Evolutionary conservation across 179 eudicot species (phyloP).

Genomic region (Pouteria campechiana): DNA sequence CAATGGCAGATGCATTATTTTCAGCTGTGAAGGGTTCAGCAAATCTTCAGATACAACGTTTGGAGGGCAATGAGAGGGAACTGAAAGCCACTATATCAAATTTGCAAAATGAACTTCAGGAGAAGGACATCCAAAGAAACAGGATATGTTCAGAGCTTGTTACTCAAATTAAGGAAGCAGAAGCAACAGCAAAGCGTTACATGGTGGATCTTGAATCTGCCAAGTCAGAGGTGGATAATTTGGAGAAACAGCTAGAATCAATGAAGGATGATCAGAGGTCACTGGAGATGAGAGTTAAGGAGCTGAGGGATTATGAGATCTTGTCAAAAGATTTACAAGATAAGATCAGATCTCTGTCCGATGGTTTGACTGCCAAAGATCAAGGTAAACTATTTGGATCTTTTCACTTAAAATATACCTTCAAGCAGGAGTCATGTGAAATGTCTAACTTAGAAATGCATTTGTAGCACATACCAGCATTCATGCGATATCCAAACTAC

Average conservation of each 20-base stretch:
- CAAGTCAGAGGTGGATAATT: slow-evolving; percentile 31
- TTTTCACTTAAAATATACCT: too few species aligned
- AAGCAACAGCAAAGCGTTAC: slow-evolving; percentile 47
- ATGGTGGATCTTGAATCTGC: slow-evolving; percentile 49
- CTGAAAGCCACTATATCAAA: slow-evolving; percentile 43
- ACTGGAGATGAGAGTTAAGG: slow-evolving; percentile 44
- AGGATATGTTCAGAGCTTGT: slow-evolving; percentile 69
- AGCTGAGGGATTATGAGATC: slow-evolving; percentile 37
- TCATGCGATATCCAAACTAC: too few species aligned
- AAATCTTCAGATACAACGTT: slow-evolving; percentile 18
- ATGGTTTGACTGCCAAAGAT: slow-evolving; percentile 52
- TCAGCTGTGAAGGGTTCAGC: slow-evolving; percentile 34
- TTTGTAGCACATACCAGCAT: too few species aligned
- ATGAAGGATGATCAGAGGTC: slow-evolving; percentile 35
- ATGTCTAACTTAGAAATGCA: too few species aligned
- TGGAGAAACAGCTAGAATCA: slow-evolving; percentile 33
- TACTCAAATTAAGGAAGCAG: slow-evolving; percentile 76
- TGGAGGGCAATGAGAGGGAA: slow-evolving; percentile 50
- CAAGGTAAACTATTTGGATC: slow-evolving; percentile 44
- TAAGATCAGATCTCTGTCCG: slow-evolving; percentile 45
- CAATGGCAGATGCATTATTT: slow-evolving; percentile 34
- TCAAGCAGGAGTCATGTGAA: too few species aligned
- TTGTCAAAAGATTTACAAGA: slow-evolving; percentile 36
- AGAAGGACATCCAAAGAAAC: slow-evolving; percentile 77
- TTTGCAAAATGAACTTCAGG: slow-evolving; percentile 80